These are phyloP conservation scores for Parathielavia hyrcaniae DNA, from an alignment of 495 filamentous ascomycete species.

Conservation along the genomic window DNA sequence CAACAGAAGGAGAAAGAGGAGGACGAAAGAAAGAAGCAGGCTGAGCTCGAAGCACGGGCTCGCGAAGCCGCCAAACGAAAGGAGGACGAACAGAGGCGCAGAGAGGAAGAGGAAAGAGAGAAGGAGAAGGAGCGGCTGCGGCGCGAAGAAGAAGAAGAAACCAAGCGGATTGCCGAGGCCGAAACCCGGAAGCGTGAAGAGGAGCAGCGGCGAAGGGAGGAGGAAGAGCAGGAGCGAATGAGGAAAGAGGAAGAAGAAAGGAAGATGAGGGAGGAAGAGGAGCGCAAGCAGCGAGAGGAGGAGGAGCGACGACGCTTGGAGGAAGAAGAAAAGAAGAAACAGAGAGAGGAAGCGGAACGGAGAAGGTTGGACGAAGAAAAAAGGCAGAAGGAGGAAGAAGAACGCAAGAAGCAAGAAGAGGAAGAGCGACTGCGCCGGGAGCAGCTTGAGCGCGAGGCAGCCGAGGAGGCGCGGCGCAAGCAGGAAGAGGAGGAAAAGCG, in stretches of 20 bases:
- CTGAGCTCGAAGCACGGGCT: constrained; percentile 24
- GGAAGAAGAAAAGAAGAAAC: constrained; percentile 29
- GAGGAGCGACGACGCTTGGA: constrained; percentile 21
- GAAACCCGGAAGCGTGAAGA: constrained; percentile 44
- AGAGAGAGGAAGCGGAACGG: constrained; percentile 47
- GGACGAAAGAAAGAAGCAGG: constrained; percentile 42
- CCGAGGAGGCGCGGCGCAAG: constrained; percentile 41
- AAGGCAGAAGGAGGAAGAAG: constrained; percentile 33
- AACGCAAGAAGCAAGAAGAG: constrained; percentile 33
- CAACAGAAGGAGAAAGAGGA: constrained; percentile 43
- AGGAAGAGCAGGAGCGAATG: constrained; percentile 22
- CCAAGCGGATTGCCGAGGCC: constrained; percentile 27
- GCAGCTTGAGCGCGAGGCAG: constrained; percentile 37
- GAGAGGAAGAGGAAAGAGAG: constrained; percentile 43
- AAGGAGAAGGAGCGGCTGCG: constrained; percentile 26
- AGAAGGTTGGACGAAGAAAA: constrained; percentile 33
- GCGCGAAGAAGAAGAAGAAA: constrained; percentile 21
- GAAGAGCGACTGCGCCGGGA: constrained; percentile 42
- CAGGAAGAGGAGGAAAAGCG: constrained; percentile 37
- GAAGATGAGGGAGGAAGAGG: constrained; percentile 43
- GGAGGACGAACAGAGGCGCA: constrained; percentile 19
- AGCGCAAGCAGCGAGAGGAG: constrained; percentile 44
- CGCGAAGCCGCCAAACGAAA: constrained; percentile 29
- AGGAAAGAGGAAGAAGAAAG: constrained; percentile 32
- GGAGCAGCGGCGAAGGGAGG: constrained; percentile 36